These are phyloP conservation scores for Clausena lansium DNA, from an alignment of 345 rosid species.

Conservation along the genomic window DNA sequence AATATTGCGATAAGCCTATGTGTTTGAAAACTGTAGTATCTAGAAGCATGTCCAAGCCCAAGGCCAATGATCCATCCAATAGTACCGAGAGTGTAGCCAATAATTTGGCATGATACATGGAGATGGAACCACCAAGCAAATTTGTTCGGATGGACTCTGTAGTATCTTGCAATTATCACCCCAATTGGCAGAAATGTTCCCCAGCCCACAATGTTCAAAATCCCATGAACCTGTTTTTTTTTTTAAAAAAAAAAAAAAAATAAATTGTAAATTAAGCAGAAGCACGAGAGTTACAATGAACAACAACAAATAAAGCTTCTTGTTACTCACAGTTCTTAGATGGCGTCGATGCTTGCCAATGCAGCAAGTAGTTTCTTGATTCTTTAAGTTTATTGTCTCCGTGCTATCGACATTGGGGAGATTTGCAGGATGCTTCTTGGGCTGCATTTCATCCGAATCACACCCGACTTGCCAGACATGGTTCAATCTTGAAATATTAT, in stretches of 20 bases:
- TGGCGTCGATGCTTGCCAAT: neutral
- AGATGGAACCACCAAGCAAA: conserved; percentile 14
- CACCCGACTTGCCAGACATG: conserved; percentile 60
- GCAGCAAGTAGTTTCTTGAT: neutral
- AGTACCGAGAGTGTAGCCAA: conserved; percentile 42
- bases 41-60: conserved; percentile 39
- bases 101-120: conserved; percentile 39
- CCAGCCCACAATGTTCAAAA: conserved; percentile 52
- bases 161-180: conserved; percentile 47
- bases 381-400: conserved; percentile 31
- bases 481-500: conserved; percentile 32
- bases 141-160: conserved; percentile 25
- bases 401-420: conserved; percentile 45
- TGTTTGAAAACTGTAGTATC: conserved; percentile 26
- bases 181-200: conserved; percentile 51
- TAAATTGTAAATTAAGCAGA: neutral
- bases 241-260: neutral
- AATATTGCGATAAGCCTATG: conserved; percentile 38
- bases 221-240: conserved; percentile 44
- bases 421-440: conserved; percentile 29
- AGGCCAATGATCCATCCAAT: conserved; percentile 46
- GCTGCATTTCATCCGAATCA: conserved; percentile 18
- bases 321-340: conserved; percentile 32
- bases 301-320: neutral
- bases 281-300: neutral